Percentiles rank a stretch among this genome's conserved stretches.
These are phyloP conservation scores for Zizania palustris DNA, from an alignment of 202 grass and related monocot species.

Conservation along the genomic window DNA sequence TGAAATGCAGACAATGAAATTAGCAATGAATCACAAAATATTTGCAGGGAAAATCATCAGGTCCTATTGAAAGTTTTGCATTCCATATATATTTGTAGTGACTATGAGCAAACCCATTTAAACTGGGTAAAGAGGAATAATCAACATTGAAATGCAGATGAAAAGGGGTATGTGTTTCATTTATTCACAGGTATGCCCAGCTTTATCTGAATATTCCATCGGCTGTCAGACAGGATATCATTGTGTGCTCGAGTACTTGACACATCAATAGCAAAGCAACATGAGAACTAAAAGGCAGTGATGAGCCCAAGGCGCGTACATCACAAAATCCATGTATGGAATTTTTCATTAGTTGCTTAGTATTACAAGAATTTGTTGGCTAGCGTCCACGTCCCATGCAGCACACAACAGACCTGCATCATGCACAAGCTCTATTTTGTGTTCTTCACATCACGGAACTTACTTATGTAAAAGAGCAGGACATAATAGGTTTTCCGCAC, in stretches of 20 bases:
- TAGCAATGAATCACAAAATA: conserved; percentile 2
- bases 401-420: neutral
- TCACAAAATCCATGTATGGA: neutral
- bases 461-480: conserved; percentile 16
- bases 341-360: neutral
- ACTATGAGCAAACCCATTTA: conserved; percentile 15
- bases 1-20: neutral
- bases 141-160: conserved; percentile 10
- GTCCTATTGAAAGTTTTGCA: conserved; percentile 22
- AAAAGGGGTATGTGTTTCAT: neutral
- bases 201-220: conserved; percentile 19
- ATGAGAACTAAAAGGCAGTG: neutral
- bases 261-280: conserved; percentile 4
- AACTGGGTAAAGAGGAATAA: conserved; percentile 26
- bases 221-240: neutral
- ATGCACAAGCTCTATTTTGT: neutral
- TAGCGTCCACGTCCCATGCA: conserved; percentile 12
- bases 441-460: neutral
- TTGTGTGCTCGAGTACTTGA: neutral
- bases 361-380: neutral
- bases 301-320: neutral
- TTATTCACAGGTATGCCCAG: neutral
- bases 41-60: neutral
- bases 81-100: conserved; percentile 9
- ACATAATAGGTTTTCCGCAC: neutral